Evolutionary conservation across 192 early-diverging fungal species (phyloP), one percentile per base, ranked within the genome.

Genomic region (Backusella tarrabulga): DNA sequence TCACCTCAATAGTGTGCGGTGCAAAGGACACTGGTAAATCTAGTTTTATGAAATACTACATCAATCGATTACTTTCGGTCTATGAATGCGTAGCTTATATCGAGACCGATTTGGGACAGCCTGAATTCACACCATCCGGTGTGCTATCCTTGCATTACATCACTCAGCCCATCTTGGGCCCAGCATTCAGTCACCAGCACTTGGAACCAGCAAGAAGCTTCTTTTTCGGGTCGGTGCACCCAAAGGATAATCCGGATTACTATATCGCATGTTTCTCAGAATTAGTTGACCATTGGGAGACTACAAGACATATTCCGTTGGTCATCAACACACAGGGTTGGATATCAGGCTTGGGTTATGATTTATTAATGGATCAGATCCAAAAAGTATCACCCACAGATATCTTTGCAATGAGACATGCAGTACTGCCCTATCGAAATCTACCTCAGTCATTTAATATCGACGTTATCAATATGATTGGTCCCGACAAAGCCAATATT

Each of bases 281-380:
- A 34, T 82, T 99, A 44, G 77, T 90, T 6, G 76, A 81, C 26
- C 81, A 86, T 19, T 98, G 92, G 74, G 76, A 86, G 19, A 70
- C 78, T 21, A 84, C 92, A 52, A 71, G 68, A 15, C 4, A 73
- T 15, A 78, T 96, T 38, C 97, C 97, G 4, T 82, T 99, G n/a
- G 89, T 99, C 9, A 89, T 99, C 42, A 99, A 99, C 81, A 98
- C 96, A 2, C 92, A 96, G 75, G 97, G 97, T 0, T 99, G 97
- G 96, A 85, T 94, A 41, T 95, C 92, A 80, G 97, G 92, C 6
- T 87, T 96, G 77, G 97, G 97, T 11, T 91, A 96, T 68, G 93
- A 96, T 78, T 79, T 99, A 21, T 85, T 96, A 34, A 75, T 94
- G 15, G 87, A 92, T 35, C 78, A 95, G 15, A 84, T 95, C 23